Evolutionary conservation across 768 basidiomycete genomes (phyloP).

Genomic region (Kwoniella europaea): DNA sequence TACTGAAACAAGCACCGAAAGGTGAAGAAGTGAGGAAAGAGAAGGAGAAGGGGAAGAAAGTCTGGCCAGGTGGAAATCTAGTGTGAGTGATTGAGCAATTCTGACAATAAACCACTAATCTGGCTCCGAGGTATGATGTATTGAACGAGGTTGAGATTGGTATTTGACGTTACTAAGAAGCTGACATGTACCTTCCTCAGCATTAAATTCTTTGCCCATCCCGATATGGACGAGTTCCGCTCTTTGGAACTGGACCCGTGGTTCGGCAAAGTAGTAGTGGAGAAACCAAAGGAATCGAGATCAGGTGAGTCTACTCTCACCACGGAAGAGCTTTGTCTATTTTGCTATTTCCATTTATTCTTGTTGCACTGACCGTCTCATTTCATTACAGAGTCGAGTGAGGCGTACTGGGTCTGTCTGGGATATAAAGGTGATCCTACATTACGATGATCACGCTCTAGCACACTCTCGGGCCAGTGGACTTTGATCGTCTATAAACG

Average conservation of each 20-base stretch:
- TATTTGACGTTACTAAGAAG: too few species aligned
- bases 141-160: too few species aligned
- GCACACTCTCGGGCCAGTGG: too few species aligned
- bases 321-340: too few species aligned
- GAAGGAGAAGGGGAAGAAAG: slow-evolving; percentile 41
- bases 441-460: not conserved
- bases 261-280: slow-evolving; percentile 70
- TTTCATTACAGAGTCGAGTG: slow-evolving; percentile 66
- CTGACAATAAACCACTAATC: too few species aligned
- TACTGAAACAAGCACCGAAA: slow-evolving; percentile 62
- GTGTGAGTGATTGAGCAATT: slow-evolving; percentile 42
- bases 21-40: slow-evolving; percentile 33
- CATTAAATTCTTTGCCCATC: slow-evolving; percentile 84
- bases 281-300: slow-evolving; percentile 84
- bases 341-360: too few species aligned
- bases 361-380: too few species aligned
- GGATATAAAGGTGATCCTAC: slow-evolving; percentile 62
- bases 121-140: too few species aligned
- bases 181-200: slow-evolving; percentile 58
- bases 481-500: too few species aligned
- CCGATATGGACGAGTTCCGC: slow-evolving; percentile 71
- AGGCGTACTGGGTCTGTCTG: slow-evolving; percentile 84
- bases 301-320: slow-evolving; percentile 47
- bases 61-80: slow-evolving; percentile 50
- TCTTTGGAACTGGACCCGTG: slow-evolving; percentile 65